Percentiles rank a stretch among this genome's conserved stretches.
Conservation (phyloP, 2,329 filamentous ascomycete genomes). For the Pseudophaeomoniella oleicola region DNA sequence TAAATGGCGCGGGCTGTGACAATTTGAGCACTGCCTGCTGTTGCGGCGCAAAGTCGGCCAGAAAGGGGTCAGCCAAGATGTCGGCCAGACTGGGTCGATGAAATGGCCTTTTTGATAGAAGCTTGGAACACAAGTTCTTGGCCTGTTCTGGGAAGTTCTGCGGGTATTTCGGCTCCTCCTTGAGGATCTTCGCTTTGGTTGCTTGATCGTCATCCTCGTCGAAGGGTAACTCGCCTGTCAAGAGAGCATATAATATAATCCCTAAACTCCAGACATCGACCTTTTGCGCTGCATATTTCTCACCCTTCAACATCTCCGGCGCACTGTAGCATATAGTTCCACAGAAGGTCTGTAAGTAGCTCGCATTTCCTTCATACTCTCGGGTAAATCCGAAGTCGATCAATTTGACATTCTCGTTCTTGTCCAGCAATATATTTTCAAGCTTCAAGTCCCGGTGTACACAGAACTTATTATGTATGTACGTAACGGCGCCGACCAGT, state of each 20-base stretch:
- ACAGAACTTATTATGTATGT: constrained; percentile 88
- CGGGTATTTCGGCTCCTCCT: constrained; percentile 73
- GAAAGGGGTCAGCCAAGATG: constrained; percentile 74
- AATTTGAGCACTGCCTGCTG: constrained; percentile 82
- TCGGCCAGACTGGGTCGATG: constrained; percentile 69
- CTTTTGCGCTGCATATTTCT: constrained; percentile 96
- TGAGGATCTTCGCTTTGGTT: constrained; percentile 73
- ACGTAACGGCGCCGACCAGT: constrained; percentile 83
- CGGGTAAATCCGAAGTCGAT: constrained; percentile 97
- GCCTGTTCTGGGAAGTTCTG: constrained; percentile 67
- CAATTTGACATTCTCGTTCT: constrained; percentile 91
- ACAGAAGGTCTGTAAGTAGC: constrained; percentile 93
- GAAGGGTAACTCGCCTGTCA: constrained; percentile 75
- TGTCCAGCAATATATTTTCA: constrained; percentile 92
- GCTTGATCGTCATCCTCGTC: constrained; percentile 88
- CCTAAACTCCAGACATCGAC: constrained; percentile 97
- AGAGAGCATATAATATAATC: constrained; percentile 73
- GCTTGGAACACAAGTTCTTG: constrained; percentile 55
- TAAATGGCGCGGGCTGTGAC: constrained; percentile 67
- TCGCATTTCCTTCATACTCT: constrained; percentile 90
- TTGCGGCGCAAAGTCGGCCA: constrained; percentile 70
- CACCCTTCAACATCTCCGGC: constrained; percentile 94
- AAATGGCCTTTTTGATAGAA: constrained; percentile 85
- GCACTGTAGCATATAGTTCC: constrained; percentile 96
- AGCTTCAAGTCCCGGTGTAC: constrained; percentile 95